Base-by-base conservation (phyloP, 2,329 filamentous ascomycete genomes). In the Cercospora sojina region DNA sequence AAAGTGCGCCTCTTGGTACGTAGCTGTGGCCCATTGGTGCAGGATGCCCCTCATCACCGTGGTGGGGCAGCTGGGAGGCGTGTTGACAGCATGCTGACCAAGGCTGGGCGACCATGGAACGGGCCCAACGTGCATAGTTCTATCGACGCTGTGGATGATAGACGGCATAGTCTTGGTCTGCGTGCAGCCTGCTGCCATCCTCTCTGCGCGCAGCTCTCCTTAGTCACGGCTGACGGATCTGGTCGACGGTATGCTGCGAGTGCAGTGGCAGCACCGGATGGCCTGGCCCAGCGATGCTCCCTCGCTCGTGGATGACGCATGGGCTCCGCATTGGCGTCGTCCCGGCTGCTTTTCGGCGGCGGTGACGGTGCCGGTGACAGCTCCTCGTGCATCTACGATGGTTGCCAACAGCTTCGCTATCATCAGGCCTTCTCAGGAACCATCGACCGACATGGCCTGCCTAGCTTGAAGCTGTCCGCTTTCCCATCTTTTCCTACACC, bases 21-120 rank as follows among this genome's bases (percentile, higher is more conserved):
- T 66, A 66, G 64, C 64, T 62, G 35, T 66, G 29, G 57, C 41
- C 53, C 64, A 62, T 61, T 63, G 59, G 35, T 53, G 35, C 59
- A 66, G 59, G 59, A 27, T 66, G 56, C 59, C 64, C 56, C 59
- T 62, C 64, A 57, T 62, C 64, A 29, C 51, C 51, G 57, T 62
- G 53, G 64, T 66, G 64, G 64, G 64, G 56, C 64, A 61, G 31
- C n/a, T 49, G 20, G 31, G 43, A 29, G 60, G 13, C 4, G 49
- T 57, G 60, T 63, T 55, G 60, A 63, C 51, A 57, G 51, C 49
- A 47, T 63, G 32, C 38, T 63, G 20, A 51, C 59, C 41, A 61
- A 61, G 51, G 31, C 51, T 49, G n/a, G 49, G 61, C 13, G 13
- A 35, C 49, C 29, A 55, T 38, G 38, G 49, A 55, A 35, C 25